These are phyloP conservation scores for Globisporangium cederbergense DNA, from an alignment of 352 stramenopile species.

Conservation along the genomic window DNA sequence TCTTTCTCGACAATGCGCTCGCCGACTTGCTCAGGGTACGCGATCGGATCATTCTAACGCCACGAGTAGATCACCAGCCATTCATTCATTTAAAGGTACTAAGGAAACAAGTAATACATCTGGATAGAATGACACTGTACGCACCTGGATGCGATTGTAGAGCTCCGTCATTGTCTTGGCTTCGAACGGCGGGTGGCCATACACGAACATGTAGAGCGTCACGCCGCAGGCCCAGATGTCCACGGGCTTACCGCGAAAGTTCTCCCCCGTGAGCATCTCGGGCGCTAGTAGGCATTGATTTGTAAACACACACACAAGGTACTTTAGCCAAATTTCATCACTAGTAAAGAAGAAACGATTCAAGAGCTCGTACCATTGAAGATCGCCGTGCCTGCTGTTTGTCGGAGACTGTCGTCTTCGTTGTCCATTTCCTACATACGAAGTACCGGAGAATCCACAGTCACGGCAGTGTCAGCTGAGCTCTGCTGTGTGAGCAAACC, in stretches of 20 bases:
- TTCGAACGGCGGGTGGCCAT: conserved; percentile 91
- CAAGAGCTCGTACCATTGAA: conserved; percentile 50
- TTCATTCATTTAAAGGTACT: not conserved
- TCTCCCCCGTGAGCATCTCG: conserved; percentile 78
- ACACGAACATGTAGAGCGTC: conserved; percentile 96
- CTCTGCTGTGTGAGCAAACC: not conserved
- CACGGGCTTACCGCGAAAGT: conserved; percentile 70
- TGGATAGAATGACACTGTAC: not conserved
- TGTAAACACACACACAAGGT: not conserved
- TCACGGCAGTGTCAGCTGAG: not conserved
- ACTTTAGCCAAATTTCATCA: not conserved
- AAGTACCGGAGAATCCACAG: not conserved
- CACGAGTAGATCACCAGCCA: not conserved
- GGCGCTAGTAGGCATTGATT: conserved; percentile 30
- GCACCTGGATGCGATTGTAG: conserved; percentile 89
- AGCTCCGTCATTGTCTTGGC: conserved; percentile 87
- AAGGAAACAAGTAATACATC: not conserved
- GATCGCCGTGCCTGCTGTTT: conserved; percentile 72
- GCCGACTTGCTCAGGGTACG: conserved; percentile 39
- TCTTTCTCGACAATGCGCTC: conserved; percentile 49
- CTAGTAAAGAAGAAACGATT: not conserved
- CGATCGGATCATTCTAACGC: conserved; percentile 56
- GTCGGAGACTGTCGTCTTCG: conserved; percentile 66
- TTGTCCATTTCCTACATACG: conserved; percentile 57
- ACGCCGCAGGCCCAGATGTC: conserved; percentile 96